A percentile compares a stretch with the other conserved stretches of the same genome.
Evolutionary conservation across 208 protist species (phyloP).

Genomic region (Acanthamoeba royreba): DNA sequence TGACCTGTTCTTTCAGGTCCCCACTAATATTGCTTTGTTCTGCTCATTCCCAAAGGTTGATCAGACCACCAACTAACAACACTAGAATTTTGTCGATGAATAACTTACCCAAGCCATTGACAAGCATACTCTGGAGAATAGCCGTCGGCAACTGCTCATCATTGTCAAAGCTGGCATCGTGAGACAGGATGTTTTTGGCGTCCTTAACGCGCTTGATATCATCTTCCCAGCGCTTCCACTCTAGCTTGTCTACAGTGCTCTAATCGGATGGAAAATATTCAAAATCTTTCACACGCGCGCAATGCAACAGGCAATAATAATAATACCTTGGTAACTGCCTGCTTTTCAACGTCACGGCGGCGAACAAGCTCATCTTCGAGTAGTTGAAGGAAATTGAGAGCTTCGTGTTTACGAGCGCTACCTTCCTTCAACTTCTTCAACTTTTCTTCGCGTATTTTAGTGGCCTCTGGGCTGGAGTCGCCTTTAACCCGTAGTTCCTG

Average conservation of each 20-base stretch:
- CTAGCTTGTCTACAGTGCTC: neutral
- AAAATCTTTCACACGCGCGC: neutral
- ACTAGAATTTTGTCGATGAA: neutral
- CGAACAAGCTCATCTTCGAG: neutral
- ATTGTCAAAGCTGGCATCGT: neutral
- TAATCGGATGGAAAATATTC: neutral
- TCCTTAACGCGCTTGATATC: neutral
- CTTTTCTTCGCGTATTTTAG: neutral
- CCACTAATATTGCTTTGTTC: neutral
- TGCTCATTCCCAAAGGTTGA: neutral
- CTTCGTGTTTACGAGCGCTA: neutral
- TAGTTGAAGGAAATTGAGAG: neutral
- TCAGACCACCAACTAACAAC: neutral
- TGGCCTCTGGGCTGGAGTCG: neutral
- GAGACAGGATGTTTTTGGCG: neutral
- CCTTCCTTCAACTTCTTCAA: neutral
- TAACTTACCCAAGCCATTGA: neutral
- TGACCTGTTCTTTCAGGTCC: neutral
- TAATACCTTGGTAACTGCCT: neutral
- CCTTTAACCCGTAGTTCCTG: neutral
- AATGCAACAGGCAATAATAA: neutral
- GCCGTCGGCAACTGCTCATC: neutral
- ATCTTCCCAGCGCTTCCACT: slow-evolving; percentile 17
- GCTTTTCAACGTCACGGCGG: neutral
- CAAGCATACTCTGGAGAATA: neutral